Percentiles rank a stretch among this genome's conserved stretches.
phyloP scores from a whole-genome alignment of 306 rosid genomes.

The Pueraria montana region DNA sequence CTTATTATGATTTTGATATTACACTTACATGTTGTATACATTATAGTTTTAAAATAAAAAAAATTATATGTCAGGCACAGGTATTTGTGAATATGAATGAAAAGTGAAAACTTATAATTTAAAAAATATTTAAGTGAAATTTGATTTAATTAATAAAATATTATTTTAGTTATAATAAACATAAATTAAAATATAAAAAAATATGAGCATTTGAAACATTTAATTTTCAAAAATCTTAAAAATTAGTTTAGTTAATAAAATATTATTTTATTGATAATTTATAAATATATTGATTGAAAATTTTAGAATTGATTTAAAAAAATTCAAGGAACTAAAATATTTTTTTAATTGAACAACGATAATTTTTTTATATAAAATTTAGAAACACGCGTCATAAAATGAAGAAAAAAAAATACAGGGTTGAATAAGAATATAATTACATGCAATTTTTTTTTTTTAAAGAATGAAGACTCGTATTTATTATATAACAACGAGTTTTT shows the following conservation, averaged over 20 bases:
- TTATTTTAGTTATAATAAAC: background rate
- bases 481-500: too few relatives aligned
- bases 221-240: background rate
- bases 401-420: background rate
- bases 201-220: background rate
- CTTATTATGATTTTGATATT: conserved; percentile 36
- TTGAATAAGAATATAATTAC: background rate
- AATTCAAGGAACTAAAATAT: background rate
- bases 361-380: background rate
- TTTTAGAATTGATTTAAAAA: background rate
- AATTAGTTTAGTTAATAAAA: background rate
- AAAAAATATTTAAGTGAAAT: background rate
- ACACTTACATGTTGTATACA: background rate
- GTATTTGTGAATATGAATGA: background rate
- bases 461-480: too few relatives aligned
- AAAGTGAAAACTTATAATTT: background rate
- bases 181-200: background rate
- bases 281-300: background rate
- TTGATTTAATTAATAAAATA: background rate
- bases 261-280: background rate
- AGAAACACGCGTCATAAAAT: background rate
- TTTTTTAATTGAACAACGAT: background rate
- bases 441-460: too few relatives aligned
- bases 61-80: background rate
- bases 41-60: background rate